Evolutionary conservation across 805 yeast species (phyloP).

Genomic region (Cyberlindnera bimundalis): DNA sequence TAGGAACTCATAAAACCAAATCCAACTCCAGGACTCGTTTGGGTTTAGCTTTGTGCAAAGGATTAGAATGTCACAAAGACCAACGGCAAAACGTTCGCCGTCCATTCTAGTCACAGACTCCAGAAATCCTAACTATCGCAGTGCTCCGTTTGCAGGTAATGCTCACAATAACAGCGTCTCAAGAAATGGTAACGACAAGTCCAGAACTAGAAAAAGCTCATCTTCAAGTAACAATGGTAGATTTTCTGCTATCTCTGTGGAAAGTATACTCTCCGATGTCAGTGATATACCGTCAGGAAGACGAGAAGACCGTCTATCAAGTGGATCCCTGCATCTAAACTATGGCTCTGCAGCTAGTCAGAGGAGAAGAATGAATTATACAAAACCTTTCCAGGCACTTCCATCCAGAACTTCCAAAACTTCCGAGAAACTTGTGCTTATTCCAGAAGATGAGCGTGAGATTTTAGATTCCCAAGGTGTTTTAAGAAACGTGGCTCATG

Average conservation of each 20-base stretch:
- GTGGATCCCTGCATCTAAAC: conserved; percentile 27
- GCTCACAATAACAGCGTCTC: conserved; percentile 27
- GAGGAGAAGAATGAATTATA: conserved; percentile 26
- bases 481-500: conserved; percentile 2
- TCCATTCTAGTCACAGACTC: conserved; percentile 91
- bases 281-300: conserved; percentile 84
- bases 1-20: too few species aligned
- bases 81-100: conserved; percentile 83
- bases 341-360: conserved; percentile 9
- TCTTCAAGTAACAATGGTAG: conserved; percentile 26
- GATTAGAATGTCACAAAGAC: conserved; percentile 38
- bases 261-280: conserved; percentile 68
- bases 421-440: conserved; percentile 79
- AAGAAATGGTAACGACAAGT: conserved; percentile 14
- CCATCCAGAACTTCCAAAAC: conserved; percentile 81
- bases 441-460: conserved; percentile 54
- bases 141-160: conserved; percentile 78
- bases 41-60: too few species aligned
- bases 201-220: conserved; percentile 22
- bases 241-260: conserved; percentile 78
- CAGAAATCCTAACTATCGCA: conserved; percentile 52
- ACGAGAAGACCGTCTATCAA: conserved; percentile 42
- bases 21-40: too few species aligned
- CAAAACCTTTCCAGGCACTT: conserved; percentile 50
- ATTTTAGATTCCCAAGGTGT: conserved; percentile 6